phyloP scores from a whole-genome alignment of 768 basidiomycete species.

The Auricularia sp. region DNA sequence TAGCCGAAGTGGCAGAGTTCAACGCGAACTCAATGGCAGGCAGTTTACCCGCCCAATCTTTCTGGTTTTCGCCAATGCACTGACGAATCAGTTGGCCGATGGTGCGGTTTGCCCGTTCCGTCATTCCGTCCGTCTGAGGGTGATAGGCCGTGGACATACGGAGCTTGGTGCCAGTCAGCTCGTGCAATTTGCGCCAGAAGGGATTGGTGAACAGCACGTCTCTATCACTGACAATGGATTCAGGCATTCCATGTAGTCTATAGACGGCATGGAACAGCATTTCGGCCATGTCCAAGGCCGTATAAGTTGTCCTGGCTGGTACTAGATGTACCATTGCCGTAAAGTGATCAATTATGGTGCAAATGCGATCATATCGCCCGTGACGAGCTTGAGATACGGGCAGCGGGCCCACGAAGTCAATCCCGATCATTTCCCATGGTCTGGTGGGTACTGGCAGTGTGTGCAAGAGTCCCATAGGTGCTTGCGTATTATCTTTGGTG shows the following conservation, averaged over 20 bases:
- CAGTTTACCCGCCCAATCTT: constrained; percentile 20
- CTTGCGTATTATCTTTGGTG: constrained; percentile 12
- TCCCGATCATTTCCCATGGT: constrained; percentile 20
- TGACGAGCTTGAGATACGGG: constrained; percentile 15
- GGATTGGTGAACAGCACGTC: constrained; percentile 23
- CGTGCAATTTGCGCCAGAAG: constrained; percentile 20
- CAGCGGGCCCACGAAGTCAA: constrained; percentile 19
- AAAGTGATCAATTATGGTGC: constrained; percentile 16
- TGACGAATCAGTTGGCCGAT: constrained; percentile 1
- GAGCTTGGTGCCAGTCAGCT: constrained; percentile 18
- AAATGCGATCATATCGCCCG: constrained; percentile 15
- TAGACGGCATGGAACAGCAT: constrained; percentile 26
- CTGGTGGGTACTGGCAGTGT: constrained; percentile 13
- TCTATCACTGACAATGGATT: constrained; percentile 21
- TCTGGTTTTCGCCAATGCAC: constrained; percentile 11
- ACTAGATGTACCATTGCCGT: constrained; percentile 19
- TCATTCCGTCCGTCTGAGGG: constrained; percentile 26
- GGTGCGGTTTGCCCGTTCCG: constrained; percentile 14
- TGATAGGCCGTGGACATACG: constrained; percentile 27
- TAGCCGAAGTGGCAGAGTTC: constrained; percentile 23
- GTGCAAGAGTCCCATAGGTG: constrained; percentile 16
- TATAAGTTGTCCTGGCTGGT: constrained; percentile 20
- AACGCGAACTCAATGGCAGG: constrained; percentile 29
- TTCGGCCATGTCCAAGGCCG: constrained; percentile 24
- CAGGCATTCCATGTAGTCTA: constrained; percentile 25